These are phyloP conservation scores for Moelleriella libera DNA, from an alignment of 2,329 filamentous ascomycete genomes.

Conservation along the genomic window DNA sequence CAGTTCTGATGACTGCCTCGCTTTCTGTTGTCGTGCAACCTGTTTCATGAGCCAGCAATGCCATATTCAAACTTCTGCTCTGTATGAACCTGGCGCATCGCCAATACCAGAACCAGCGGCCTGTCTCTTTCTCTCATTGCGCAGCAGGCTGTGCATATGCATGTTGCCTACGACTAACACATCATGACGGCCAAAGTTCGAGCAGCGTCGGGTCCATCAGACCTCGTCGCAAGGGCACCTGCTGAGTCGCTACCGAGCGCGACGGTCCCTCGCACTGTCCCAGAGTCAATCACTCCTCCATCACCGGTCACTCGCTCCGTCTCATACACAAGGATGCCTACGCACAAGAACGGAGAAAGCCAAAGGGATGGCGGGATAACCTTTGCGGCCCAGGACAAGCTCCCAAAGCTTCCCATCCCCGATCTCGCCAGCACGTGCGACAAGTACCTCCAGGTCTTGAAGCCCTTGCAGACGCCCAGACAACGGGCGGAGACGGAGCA, in stretches of 20 bases:
- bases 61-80: too few relatives aligned
- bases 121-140: slow-evolving; percentile 33
- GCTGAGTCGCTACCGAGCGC: slow-evolving; percentile 23
- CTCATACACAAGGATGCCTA: slow-evolving; percentile 30
- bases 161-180: slow-evolving; percentile 12
- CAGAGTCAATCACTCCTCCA: slow-evolving; percentile 10
- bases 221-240: slow-evolving; percentile 59
- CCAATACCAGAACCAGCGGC: slow-evolving; percentile 60
- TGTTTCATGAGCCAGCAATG: too few relatives aligned
- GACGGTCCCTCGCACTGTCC: slow-evolving; percentile 24
- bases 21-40: too few relatives aligned
- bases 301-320: slow-evolving; percentile 11
- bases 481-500: slow-evolving; percentile 74
- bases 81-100: slow-evolving; percentile 39
- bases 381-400: slow-evolving; percentile 74
- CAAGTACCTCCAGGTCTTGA: slow-evolving; percentile 67
- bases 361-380: slow-evolving; percentile 60
- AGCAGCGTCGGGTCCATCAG: slow-evolving; percentile 40
- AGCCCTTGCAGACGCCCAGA: slow-evolving; percentile 64
- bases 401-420: slow-evolving; percentile 87
- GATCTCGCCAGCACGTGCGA: slow-evolving; percentile 66
- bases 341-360: slow-evolving; percentile 16
- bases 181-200: slow-evolving; percentile 22
- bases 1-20: too few relatives aligned
- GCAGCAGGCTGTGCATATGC: not conserved